These are phyloP conservation scores for Cyberlindnera xylosilytica DNA, from an alignment of 805 yeast genomes.

Conservation along the genomic window DNA sequence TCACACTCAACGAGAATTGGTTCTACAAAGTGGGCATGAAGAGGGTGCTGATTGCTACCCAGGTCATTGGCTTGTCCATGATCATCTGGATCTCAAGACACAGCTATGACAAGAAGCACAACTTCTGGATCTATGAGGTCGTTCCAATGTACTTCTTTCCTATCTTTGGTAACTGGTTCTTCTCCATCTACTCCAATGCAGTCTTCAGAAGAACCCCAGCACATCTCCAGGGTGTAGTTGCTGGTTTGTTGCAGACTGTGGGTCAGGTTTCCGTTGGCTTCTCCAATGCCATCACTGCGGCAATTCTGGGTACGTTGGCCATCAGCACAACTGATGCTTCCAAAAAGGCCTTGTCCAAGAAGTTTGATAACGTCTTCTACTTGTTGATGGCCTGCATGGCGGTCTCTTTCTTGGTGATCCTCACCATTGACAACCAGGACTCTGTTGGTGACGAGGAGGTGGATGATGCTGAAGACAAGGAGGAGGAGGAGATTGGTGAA, in stretches of 20 bases:
- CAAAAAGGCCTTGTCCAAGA: not conserved
- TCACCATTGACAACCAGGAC: not conserved
- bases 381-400: not conserved
- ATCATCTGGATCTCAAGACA: constrained; percentile 20
- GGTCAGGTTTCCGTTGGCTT: not conserved
- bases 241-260: constrained; percentile 34
- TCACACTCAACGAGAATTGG: constrained; percentile 22
- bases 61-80: constrained; percentile 16
- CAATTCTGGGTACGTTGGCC: not conserved
- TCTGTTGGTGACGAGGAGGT: not conserved
- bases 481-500: not conserved
- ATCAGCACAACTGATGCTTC: too few species aligned
- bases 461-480: not conserved
- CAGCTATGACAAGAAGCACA: not conserved
- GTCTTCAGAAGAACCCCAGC: constrained; percentile 33
- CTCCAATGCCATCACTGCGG: not conserved
- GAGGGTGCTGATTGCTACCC: constrained; percentile 16
- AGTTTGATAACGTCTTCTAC: not conserved
- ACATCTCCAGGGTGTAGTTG: constrained; percentile 37
- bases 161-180: constrained; percentile 30
- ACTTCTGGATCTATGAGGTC: constrained; percentile 30
- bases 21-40: constrained; percentile 26
- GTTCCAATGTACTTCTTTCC: constrained; percentile 27
- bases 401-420: not conserved
- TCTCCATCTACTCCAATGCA: constrained; percentile 32